phyloP scores from a whole-genome alignment of 345 rosid genomes.

The Populus tremula region DNA sequence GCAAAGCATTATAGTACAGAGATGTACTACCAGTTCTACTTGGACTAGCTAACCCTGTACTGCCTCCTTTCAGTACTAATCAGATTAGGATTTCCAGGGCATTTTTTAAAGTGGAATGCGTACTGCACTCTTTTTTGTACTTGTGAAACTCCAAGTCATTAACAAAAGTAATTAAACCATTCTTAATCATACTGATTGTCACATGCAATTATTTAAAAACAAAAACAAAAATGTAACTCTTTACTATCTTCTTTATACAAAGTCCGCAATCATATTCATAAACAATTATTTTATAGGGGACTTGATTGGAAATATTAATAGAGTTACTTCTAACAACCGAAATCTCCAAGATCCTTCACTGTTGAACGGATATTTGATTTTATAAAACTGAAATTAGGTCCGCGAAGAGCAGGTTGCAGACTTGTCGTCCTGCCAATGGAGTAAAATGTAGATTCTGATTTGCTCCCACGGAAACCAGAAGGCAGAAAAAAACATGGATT shows the following conservation, averaged over 20 bases:
- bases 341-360: not conserved
- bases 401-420: not conserved
- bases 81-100: not conserved
- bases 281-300: no score
- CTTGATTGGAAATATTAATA: no score
- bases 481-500: not conserved
- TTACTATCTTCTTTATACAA: no score
- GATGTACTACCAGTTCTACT: slow-evolving; percentile 27
- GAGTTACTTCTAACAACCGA: no score
- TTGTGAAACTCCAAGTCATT: not conserved
- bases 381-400: not conserved
- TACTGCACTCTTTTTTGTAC: slow-evolving; percentile 21
- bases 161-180: not conserved
- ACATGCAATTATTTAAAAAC: not conserved
- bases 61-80: slow-evolving; percentile 1
- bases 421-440: not conserved
- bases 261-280: no score
- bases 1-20: slow-evolving; percentile 14
- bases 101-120: not conserved
- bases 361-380: not conserved
- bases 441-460: not conserved
- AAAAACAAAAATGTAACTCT: no score
- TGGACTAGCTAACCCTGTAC: slow-evolving; percentile 25
- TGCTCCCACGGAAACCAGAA: not conserved
- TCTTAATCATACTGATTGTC: not conserved